Percentiles rank a stretch among this genome's conserved stretches.
phyloP scores from a whole-genome alignment of 2,329 filamentous ascomycete genomes.

The Amauroascus verrucosus region DNA sequence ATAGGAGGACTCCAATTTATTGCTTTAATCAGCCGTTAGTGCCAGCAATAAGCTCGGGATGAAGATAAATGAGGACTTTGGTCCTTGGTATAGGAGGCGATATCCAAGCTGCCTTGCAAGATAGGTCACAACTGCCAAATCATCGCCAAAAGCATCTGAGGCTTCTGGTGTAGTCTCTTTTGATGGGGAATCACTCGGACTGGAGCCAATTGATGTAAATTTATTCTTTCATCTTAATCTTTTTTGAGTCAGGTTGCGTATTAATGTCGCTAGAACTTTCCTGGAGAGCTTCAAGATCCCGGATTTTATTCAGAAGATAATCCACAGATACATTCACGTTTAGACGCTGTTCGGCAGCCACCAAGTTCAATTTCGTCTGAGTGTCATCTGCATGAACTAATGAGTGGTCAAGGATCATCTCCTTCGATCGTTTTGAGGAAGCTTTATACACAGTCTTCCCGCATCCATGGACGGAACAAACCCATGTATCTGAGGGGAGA shows the following conservation, averaged over 20 bases:
- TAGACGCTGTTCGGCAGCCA: constrained; percentile 28
- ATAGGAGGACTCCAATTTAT: too few relatives aligned
- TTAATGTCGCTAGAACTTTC: constrained; percentile 9
- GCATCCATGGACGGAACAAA: constrained; percentile 26
- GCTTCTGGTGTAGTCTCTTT: too few relatives aligned
- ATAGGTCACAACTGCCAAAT: too few relatives aligned
- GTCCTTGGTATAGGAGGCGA: too few relatives aligned
- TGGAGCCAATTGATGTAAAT: too few relatives aligned
- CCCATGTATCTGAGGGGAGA: constrained; percentile 26
- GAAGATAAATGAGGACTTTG: too few relatives aligned
- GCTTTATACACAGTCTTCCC: constrained; percentile 26
- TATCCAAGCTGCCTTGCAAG: too few relatives aligned
- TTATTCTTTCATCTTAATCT: constrained; percentile 16
- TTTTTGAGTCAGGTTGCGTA: constrained; percentile 14
- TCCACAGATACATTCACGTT: constrained; percentile 27
- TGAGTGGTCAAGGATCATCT: constrained; percentile 27
- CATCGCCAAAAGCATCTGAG: too few relatives aligned
- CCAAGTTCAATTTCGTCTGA: constrained; percentile 28
- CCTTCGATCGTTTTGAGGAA: constrained; percentile 25
- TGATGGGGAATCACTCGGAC: too few relatives aligned
- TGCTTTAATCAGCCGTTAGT: too few relatives aligned
- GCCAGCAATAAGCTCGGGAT: too few relatives aligned
- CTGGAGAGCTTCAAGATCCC: constrained; percentile 18
- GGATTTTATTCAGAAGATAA: constrained; percentile 27
- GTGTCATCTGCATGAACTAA: constrained; percentile 29